phyloP scores from a whole-genome alignment of 495 filamentous ascomycete species.

The Lineolata rhizophorae region DNA sequence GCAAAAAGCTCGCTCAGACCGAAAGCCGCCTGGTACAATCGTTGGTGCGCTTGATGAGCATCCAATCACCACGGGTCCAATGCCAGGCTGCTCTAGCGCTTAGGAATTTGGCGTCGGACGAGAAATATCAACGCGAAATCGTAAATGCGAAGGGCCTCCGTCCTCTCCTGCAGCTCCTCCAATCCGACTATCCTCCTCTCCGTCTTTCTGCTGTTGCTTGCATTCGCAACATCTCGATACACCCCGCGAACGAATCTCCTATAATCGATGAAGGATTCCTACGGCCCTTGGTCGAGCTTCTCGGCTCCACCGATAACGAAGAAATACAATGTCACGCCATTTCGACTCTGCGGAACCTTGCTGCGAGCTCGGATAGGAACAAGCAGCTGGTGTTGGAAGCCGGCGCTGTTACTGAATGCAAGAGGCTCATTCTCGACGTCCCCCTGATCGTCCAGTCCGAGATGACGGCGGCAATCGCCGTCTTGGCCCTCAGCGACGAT shows the following conservation, averaged over 20 bases:
- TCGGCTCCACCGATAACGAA: slow-evolving; percentile 91
- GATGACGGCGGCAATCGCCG: slow-evolving; percentile 97
- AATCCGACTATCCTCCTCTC: slow-evolving; percentile 85
- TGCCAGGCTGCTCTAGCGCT: slow-evolving; percentile 91
- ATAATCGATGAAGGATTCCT: slow-evolving; percentile 96
- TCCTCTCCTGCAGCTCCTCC: slow-evolving; percentile 67
- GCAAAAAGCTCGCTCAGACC: slow-evolving; percentile 71
- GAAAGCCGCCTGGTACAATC: slow-evolving; percentile 81
- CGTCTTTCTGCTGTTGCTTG: slow-evolving; percentile 95
- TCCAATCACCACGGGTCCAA: slow-evolving; percentile 89
- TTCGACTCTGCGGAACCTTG: slow-evolving; percentile 85
- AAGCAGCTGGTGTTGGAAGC: slow-evolving; percentile 91
- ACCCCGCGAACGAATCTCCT: slow-evolving; percentile 96
- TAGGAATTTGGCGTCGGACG: slow-evolving; percentile 87
- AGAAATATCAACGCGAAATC: slow-evolving; percentile 96
- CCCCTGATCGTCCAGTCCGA: slow-evolving; percentile 91
- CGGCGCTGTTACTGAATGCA: slow-evolving; percentile 95
- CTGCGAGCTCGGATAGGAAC: slow-evolving; percentile 89
- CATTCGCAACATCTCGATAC: slow-evolving; percentile 96
- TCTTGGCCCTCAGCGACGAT: slow-evolving; percentile 90
- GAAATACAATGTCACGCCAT: slow-evolving; percentile 98
- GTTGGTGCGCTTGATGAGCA: slow-evolving; percentile 90
- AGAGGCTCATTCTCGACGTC: slow-evolving; percentile 82
- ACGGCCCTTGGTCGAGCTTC: slow-evolving; percentile 74
- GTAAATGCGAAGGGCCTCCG: slow-evolving; percentile 68